Conservation (phyloP, 257 asterid species). For the Thymus mandschuricus region DNA sequence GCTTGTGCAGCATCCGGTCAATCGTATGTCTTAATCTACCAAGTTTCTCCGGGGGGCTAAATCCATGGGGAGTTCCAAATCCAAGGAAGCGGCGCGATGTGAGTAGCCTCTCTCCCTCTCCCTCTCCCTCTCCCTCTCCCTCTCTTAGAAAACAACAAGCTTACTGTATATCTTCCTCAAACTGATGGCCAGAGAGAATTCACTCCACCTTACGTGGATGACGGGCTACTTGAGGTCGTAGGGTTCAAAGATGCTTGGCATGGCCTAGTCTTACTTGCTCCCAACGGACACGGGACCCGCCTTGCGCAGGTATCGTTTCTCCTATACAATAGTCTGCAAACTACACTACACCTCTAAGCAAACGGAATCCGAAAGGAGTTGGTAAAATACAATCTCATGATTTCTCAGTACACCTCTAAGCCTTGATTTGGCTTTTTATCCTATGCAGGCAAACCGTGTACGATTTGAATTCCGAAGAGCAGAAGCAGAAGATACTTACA, state of each 20-base stretch:
- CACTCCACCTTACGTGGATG: conserved; percentile 81
- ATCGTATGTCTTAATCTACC: conserved; percentile 88
- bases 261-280: conserved; percentile 73
- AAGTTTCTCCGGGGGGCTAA: conserved; percentile 95
- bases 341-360: background rate
- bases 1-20: conserved; percentile 72
- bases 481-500: conserved; percentile 67
- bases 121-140: background rate
- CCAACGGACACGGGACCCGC: conserved; percentile 91
- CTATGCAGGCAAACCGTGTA: conserved; percentile 61
- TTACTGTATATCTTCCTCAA: background rate
- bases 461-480: conserved; percentile 78
- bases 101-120: conserved; percentile 31
- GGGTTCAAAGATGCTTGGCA: conserved; percentile 97
- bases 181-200: conserved; percentile 60
- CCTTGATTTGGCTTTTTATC: background rate
- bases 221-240: conserved; percentile 79
- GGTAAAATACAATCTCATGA: background rate
- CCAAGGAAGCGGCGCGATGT: conserved; percentile 53
- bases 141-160: background rate
- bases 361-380: background rate
- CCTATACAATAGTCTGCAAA: background rate
- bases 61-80: conserved; percentile 96
- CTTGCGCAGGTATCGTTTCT: conserved; percentile 71
- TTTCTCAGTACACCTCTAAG: background rate